phyloP scores from a whole-genome alignment of 768 basidiomycete genomes.

The Psilocybe sp. region DNA sequence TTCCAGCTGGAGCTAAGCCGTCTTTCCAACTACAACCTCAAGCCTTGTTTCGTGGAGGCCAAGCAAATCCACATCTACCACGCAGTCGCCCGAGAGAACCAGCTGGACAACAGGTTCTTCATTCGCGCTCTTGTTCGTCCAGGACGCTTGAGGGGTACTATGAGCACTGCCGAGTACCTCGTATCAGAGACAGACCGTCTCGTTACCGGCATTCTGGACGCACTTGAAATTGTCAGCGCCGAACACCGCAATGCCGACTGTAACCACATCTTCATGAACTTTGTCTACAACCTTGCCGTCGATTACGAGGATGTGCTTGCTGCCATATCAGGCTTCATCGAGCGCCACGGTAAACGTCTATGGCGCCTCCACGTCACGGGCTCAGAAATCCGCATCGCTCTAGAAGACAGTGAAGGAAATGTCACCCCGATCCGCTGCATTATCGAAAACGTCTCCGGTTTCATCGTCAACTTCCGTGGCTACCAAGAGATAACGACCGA shows the following conservation, averaged over 20 bases:
- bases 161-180: constrained; percentile 97
- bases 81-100: constrained; percentile 91
- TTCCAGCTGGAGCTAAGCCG: constrained; percentile 97
- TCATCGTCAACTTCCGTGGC: constrained; percentile 96
- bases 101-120: constrained; percentile 98
- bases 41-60: constrained; percentile 94
- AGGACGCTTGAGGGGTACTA: constrained; percentile 85
- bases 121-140: constrained; percentile 95
- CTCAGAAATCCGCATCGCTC: constrained; percentile 91
- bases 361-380: constrained; percentile 99
- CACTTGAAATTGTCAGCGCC: constrained; percentile 89
- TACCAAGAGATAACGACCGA: constrained; percentile 98
- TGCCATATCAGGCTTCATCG: constrained; percentile 98
- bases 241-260: constrained; percentile 91
- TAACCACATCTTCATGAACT: constrained; percentile 99
- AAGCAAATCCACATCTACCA: constrained; percentile 99
- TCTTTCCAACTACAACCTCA: constrained; percentile 94
- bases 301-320: constrained; percentile 95
- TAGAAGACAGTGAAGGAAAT: constrained; percentile 94
- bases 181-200: constrained; percentile 98
- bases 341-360: constrained; percentile 95
- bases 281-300: constrained; percentile 94
- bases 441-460: constrained; percentile 98
- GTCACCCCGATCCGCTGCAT: constrained; percentile 95
- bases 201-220: constrained; percentile 90